Evolutionary conservation across 1,139 yeast species (phyloP), one percentile per base, ranked within the genome.

Genomic region (Pichia sp.): DNA sequence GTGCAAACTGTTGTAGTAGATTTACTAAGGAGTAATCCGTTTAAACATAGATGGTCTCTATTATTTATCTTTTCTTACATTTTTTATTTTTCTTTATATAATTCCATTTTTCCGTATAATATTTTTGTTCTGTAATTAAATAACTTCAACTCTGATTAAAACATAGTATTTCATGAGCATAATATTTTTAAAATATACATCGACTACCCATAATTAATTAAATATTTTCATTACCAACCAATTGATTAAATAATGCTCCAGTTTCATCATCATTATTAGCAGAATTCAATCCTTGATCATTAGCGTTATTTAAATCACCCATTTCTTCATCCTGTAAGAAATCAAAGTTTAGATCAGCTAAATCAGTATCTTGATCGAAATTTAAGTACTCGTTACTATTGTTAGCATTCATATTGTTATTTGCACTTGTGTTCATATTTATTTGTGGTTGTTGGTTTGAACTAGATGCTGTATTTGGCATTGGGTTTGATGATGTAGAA

Each of bases 171-270:
- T n/a, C n/a, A n/a, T n/a, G n/a, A n/a, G n/a, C n/a, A n/a, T n/a
- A n/a, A n/a, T n/a, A n/a, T n/a, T n/a, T n/a, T n/a, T n/a, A 35
- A 35, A 40, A 7, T 40, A 40, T 15, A 20, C 18, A 18, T 2
- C 8, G 11, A 3, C 7, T 11, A 16, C 11, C 13, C 11, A 16
- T 16, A 9, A 32, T 12, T 22, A 13, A 18, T 27, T n/a, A 39
- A 25, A 36, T 25, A 18, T 4, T 37, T 16, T 43, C 50, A 25
- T 53, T 54, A 26, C 56, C 56, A 13, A 60, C 62, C 45, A 59
- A 61, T 43, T 61, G 63, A 40, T 58, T 56, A 35, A 61, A 59
- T 37, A 61, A 50, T 44, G 59, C 54, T 45, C 60, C 63, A 63
- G 59, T 61, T 44, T 61, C 60, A 43, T 59, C 64, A 16, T 58